phyloP scores from a whole-genome alignment of 163 green algal genomes.

The Botryococcus braunii region DNA sequence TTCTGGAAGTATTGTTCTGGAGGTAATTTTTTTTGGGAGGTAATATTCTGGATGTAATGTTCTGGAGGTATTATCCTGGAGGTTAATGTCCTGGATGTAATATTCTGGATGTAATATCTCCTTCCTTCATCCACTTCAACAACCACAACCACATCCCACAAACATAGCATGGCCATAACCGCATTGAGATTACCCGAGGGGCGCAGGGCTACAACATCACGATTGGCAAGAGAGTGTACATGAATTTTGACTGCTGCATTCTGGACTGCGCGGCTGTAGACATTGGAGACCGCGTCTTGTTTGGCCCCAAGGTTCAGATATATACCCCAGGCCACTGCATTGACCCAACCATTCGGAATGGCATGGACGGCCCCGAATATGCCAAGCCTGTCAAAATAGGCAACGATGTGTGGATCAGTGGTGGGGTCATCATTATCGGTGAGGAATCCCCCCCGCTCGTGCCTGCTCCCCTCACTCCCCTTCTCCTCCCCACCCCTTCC shows the following conservation, averaged over 20 bases:
- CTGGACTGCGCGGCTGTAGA: slow-evolving; percentile 15
- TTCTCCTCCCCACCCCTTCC: too few species aligned
- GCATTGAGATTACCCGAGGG: neutral
- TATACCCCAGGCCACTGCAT: slow-evolving; percentile 14
- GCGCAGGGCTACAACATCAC: slow-evolving; percentile 25
- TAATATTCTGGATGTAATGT: too few species aligned
- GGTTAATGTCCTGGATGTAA: too few species aligned
- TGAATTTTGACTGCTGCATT: slow-evolving; percentile 22
- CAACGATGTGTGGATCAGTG: slow-evolving; percentile 15
- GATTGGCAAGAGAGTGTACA: slow-evolving; percentile 19
- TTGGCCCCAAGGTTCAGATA: slow-evolving; percentile 14
- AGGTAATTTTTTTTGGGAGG: too few species aligned
- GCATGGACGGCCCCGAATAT: slow-evolving; percentile 17
- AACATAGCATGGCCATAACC: neutral
- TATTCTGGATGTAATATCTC: neutral
- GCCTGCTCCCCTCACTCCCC: neutral
- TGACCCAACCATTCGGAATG: slow-evolving; percentile 14
- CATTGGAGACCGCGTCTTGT: slow-evolving; percentile 19
- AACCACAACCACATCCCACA: neutral
- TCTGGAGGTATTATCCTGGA: too few species aligned
- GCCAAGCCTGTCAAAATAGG: slow-evolving; percentile 19
- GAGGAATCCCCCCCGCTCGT: neutral
- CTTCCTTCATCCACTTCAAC: neutral
- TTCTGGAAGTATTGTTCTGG: too few species aligned
- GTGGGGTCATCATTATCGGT: slow-evolving; percentile 10